Evolutionary conservation across 106 monocot genomes (phyloP), one percentile per base, ranked within the genome.

Genomic region (Dactylorhiza incarnata): DNA sequence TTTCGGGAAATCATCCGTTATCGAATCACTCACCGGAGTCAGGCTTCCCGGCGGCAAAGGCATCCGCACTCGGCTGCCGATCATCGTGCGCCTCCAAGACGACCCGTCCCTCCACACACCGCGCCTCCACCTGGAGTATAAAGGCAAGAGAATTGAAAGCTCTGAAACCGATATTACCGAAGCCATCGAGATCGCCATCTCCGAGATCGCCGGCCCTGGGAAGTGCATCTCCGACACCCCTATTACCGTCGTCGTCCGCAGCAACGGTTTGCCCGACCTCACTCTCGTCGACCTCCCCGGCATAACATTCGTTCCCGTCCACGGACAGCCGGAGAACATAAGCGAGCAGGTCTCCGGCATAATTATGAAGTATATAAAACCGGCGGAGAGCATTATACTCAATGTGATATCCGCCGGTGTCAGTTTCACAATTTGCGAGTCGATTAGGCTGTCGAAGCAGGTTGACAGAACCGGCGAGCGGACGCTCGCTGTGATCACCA

Each of bases 31-130:
- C 19, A 74, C 79, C 5, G 79, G 73, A 37, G 66, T 80, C 73
- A 73, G 73, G 23, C 73, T 73, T 23, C 73, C 51, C 29, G 50
- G 73, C 17, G 73, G 73, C 50, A 50, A 73, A 9, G 73, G 73
- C 22, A 73, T 73, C 2, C 51, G 73, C 50, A 73, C 73, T 20
- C 73, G 73, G 0, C 50, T 52, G 11, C 73, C 73, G 11, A 50
- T 73, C 50, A 51, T 73, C 0, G 74, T 80, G 80, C 62, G 80
- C 1, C 74, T 80, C 4, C 74, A 80, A 11, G 44, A 73, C 51
- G 51, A 73, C 49, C 52, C 50, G 0, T 11, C 9, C 51, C n/a
- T 73, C 20, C 0, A 23, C 25, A 7, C 20, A 2, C 73, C 73
- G 0, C 9, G 6, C 0, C 23, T 69, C 68, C 29, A 69, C 26